These are phyloP conservation scores for Tephrocybe rancida DNA, from an alignment of 768 basidiomycete genomes.

Conservation along the genomic window DNA sequence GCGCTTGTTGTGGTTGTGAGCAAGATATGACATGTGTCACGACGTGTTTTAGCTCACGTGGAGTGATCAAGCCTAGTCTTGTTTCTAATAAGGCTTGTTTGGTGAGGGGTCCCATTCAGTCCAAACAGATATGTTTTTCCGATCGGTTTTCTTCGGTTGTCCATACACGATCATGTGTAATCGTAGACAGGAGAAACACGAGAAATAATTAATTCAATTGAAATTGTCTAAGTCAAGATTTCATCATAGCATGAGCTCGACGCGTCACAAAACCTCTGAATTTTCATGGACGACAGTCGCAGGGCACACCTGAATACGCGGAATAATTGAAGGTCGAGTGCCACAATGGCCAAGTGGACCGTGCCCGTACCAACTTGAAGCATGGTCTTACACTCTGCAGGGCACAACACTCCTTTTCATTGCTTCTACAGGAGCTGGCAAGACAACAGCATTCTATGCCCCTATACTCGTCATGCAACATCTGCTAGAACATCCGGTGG, in stretches of 20 bases:
- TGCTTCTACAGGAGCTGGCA: conserved; percentile 21
- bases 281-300: conserved; percentile 16
- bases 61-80: too few relatives aligned
- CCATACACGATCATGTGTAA: too few relatives aligned
- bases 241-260: conserved; percentile 7
- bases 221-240: too few relatives aligned
- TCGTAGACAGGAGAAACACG: too few relatives aligned
- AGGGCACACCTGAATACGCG: conserved; percentile 11
- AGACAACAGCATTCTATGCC: conserved; percentile 18
- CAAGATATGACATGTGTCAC: too few relatives aligned
- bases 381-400: conserved; percentile 20
- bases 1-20: too few relatives aligned
- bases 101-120: too few relatives aligned
- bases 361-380: conserved; percentile 18
- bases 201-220: too few relatives aligned
- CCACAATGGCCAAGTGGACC: conserved; percentile 21
- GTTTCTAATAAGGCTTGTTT: too few relatives aligned
- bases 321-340: conserved; percentile 15
- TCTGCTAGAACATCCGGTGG: conserved; percentile 9
- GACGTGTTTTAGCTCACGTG: too few relatives aligned
- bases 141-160: too few relatives aligned
- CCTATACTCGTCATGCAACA: conserved; percentile 20
- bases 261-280: background rate
- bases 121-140: too few relatives aligned
- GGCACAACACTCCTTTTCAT: conserved; percentile 19